phyloP scores from a whole-genome alignment of 352 stramenopile genomes.

The Peronospora farinosa region DNA sequence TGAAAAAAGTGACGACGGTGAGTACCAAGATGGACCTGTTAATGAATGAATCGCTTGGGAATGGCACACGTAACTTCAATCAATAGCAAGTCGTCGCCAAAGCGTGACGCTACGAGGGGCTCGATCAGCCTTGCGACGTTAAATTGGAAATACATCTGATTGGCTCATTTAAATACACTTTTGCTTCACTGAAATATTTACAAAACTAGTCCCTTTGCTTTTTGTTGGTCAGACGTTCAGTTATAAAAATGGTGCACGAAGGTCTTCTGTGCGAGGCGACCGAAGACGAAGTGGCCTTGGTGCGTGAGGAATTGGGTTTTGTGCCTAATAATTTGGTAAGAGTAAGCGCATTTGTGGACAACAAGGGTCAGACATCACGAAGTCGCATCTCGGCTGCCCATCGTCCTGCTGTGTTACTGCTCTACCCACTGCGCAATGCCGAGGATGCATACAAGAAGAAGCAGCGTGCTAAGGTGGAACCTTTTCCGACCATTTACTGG shows the following conservation, averaged over 20 bases:
- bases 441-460: slow-evolving; percentile 57
- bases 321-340: slow-evolving; percentile 49
- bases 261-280: slow-evolving; percentile 37
- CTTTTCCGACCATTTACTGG: slow-evolving; percentile 70
- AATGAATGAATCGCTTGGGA: too few species aligned
- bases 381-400: background rate
- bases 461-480: slow-evolving; percentile 46
- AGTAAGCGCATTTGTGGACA: slow-evolving; percentile 34
- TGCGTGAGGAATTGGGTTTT: slow-evolving; percentile 43
- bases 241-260: slow-evolving; percentile 22
- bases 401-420: slow-evolving; percentile 37
- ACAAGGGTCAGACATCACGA: slow-evolving; percentile 8
- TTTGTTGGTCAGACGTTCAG: background rate
- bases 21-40: too few species aligned
- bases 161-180: too few species aligned
- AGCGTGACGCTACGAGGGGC: too few species aligned
- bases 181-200: slow-evolving; percentile 2
- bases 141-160: too few species aligned
- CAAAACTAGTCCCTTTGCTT: slow-evolving; percentile 5
- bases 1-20: too few species aligned
- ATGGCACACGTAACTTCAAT: too few species aligned
- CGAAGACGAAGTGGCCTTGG: slow-evolving; percentile 21
- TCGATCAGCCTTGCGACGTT: too few species aligned
- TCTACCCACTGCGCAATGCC: slow-evolving; percentile 53
- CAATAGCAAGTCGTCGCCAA: too few species aligned